A percentile compares a stretch with the other conserved stretches of the same genome.
phyloP scores from a whole-genome alignment of 2,329 filamentous ascomycete species.

The Penicillium vulpinum region DNA sequence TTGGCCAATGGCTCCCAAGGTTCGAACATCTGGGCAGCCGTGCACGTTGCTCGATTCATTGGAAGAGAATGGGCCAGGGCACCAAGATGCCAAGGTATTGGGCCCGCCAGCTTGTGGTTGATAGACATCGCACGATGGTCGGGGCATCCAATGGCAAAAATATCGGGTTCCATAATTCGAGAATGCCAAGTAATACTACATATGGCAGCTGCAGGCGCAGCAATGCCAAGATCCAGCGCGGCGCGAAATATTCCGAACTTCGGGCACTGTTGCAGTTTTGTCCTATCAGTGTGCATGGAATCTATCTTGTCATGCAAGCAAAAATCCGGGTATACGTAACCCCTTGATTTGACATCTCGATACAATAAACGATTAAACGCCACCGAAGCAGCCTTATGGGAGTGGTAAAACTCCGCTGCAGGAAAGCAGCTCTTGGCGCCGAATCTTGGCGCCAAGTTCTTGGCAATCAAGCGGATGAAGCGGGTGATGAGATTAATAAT shows the following conservation, averaged over 20 bases:
- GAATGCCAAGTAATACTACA: neutral
- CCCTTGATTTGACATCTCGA: neutral
- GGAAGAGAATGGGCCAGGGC: neutral
- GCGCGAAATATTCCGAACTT: neutral
- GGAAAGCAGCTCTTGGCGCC: neutral
- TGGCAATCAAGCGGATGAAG: neutral
- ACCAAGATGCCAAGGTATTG: neutral
- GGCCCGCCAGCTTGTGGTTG: neutral
- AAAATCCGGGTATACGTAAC: neutral
- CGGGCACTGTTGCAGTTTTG: too few species aligned
- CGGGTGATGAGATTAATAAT: too few species aligned
- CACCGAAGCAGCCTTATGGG: neutral
- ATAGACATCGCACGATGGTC: neutral
- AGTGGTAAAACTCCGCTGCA: neutral
- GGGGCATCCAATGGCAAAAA: too few species aligned
- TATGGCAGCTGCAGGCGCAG: neutral
- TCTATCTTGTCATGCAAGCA: neutral
- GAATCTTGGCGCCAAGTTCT: neutral
- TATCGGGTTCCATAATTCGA: too few species aligned
- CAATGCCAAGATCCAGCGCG: neutral
- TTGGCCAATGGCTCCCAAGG: neutral
- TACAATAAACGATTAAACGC: neutral
- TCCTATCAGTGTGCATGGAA: neutral
- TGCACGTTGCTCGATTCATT: neutral
- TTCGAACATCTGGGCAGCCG: neutral